phyloP scores from a whole-genome alignment of 345 rosid species.

The Populus ilicifolia region DNA sequence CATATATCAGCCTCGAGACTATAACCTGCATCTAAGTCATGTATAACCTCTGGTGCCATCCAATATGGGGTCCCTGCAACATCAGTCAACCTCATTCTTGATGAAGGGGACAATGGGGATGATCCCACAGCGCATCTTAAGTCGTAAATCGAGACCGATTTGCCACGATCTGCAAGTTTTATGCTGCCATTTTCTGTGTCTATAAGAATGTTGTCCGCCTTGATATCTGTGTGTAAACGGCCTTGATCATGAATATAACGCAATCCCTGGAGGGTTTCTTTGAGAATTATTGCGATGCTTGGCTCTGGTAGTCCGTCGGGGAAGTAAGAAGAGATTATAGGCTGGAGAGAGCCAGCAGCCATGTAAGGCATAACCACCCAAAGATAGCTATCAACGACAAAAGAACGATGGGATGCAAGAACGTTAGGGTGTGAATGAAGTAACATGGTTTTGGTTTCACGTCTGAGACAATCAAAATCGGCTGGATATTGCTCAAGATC shows the following conservation, averaged over 20 bases:
- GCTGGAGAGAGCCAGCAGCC: slow-evolving; percentile 78
- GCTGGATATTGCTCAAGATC: slow-evolving; percentile 56
- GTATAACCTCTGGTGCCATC: slow-evolving; percentile 99
- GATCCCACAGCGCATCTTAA: slow-evolving; percentile 19
- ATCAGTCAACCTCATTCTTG: slow-evolving; percentile 53
- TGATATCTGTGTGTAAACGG: slow-evolving; percentile 38
- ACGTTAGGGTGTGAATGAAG: slow-evolving; percentile 82
- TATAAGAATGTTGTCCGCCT: slow-evolving; percentile 71
- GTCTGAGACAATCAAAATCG: slow-evolving; percentile 58
- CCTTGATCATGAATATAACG: slow-evolving; percentile 80
- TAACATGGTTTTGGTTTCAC: slow-evolving; percentile 73
- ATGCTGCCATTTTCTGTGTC: slow-evolving; percentile 51
- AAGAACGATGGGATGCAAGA: slow-evolving; percentile 73
- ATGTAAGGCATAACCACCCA: slow-evolving; percentile 98
- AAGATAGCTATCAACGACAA: slow-evolving; percentile 61
- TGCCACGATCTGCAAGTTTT: slow-evolving; percentile 82
- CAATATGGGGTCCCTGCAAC: slow-evolving; percentile 84
- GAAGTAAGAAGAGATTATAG: slow-evolving; percentile 62
- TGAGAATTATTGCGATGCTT: slow-evolving; percentile 63
- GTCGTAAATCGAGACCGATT: slow-evolving; percentile 74
- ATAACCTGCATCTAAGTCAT: slow-evolving; percentile 65
- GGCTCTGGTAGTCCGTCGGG: slow-evolving; percentile 68
- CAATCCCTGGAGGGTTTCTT: slow-evolving; percentile 62
- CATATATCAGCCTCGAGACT: slow-evolving; percentile 85
- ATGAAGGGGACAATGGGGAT: slow-evolving; percentile 16